Evolutionary conservation across 2,329 filamentous ascomycete species (phyloP).

Genomic region (Stromatinia cepivora): DNA sequence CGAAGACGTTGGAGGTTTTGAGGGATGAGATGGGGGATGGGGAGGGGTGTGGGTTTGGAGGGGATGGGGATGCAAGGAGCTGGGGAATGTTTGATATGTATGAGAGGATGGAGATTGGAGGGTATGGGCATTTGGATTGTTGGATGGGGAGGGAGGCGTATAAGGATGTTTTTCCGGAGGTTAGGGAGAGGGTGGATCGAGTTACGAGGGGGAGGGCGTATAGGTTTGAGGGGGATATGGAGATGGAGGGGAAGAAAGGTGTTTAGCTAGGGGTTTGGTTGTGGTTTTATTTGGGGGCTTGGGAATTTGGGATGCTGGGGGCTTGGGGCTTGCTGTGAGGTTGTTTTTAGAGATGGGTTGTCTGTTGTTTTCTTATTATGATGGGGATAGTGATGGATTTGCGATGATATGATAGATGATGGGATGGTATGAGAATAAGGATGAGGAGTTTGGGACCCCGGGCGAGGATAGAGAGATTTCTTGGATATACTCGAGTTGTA

Average conservation of each 20-base stretch:
- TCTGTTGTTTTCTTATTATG: no score
- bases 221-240: constrained; percentile 31
- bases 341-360: no score
- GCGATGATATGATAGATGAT: no score
- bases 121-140: constrained; percentile 61
- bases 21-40: constrained; percentile 45
- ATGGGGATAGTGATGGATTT: no score
- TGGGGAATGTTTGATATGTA: constrained; percentile 50
- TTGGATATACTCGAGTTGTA: no score
- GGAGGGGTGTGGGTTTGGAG: constrained; percentile 34
- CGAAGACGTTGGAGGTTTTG: constrained; percentile 54
- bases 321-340: no score
- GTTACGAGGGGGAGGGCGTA: constrained; percentile 43
- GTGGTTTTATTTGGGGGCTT: no score
- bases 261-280: neutral
- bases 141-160: constrained; percentile 62
- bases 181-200: constrained; percentile 56
- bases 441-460: no score
- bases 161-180: constrained; percentile 59
- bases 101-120: constrained; percentile 53
- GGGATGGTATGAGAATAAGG: no score
- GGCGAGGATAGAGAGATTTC: no score
- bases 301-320: neutral
- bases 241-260: constrained; percentile 22
- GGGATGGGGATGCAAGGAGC: constrained; percentile 51